Percentiles rank a stretch among this genome's conserved stretches.
These are phyloP conservation scores for Fusarium sp. DNA, from an alignment of 2,329 filamentous ascomycete species.

Conservation along the genomic window DNA sequence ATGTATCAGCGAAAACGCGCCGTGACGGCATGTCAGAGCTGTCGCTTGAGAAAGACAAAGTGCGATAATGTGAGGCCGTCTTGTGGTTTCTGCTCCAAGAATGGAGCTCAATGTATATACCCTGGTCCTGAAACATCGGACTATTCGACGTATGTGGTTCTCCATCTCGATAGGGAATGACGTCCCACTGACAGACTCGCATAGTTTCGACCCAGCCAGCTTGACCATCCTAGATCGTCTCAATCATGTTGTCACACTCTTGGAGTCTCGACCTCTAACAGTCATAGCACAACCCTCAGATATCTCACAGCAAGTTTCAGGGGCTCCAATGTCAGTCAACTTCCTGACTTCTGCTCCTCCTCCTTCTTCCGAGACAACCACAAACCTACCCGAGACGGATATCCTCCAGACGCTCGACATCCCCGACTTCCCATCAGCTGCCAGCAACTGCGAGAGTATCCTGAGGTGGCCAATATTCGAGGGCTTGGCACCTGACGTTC, in stretches of 20 bases:
- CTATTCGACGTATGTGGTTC: conserved; percentile 10
- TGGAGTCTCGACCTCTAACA: not conserved
- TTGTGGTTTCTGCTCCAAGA: conserved; percentile 17
- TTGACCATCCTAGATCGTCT: not conserved
- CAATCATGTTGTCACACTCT: not conserved
- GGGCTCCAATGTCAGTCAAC: not conserved
- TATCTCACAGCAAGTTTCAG: not conserved
- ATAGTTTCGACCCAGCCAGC: not conserved
- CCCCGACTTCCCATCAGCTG: not conserved
- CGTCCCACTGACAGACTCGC: not conserved
- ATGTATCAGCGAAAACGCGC: conserved; percentile 23
- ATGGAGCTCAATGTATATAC: conserved; percentile 19
- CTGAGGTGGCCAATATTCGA: not conserved
- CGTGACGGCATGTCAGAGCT: conserved; percentile 17
- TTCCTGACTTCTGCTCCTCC: not conserved
- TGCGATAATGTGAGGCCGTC: conserved; percentile 19
- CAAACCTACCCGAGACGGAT: not conserved
- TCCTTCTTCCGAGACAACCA: not conserved
- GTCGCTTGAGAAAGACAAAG: conserved; percentile 20
- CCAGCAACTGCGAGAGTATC: not conserved
- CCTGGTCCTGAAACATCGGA: conserved; percentile 6
- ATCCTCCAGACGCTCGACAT: not conserved
- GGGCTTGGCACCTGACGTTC: not conserved
- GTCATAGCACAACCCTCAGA: not conserved
- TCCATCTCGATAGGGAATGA: not conserved